A percentile compares a stretch with the other conserved stretches of the same genome.
These are phyloP conservation scores for Penicillium steckii DNA, from an alignment of 495 filamentous ascomycete genomes.

Conservation along the genomic window DNA sequence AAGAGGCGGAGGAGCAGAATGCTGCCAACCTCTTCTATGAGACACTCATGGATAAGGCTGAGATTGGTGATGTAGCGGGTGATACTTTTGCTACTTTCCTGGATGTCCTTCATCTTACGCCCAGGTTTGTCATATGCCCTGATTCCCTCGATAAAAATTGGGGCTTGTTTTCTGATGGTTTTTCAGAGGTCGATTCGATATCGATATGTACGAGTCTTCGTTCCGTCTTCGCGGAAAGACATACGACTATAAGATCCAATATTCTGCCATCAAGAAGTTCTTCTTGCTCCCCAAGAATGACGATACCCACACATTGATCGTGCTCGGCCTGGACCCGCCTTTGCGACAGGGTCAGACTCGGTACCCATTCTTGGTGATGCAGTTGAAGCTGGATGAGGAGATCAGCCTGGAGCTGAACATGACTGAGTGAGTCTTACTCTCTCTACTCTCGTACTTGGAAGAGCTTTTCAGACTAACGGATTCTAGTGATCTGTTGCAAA, in stretches of 20 bases:
- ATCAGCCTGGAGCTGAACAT: slow-evolving; percentile 96
- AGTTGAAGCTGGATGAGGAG: slow-evolving; percentile 97
- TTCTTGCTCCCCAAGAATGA: slow-evolving; percentile 97
- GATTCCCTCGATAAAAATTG: no score
- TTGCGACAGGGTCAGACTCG: slow-evolving; percentile 96
- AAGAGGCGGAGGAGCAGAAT: slow-evolving; percentile 81
- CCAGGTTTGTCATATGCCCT: slow-evolving; percentile 58
- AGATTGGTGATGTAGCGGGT: slow-evolving; percentile 97
- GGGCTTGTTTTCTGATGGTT: slow-evolving; percentile 26
- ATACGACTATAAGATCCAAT: slow-evolving; percentile 99
- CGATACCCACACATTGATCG: slow-evolving; percentile 91
- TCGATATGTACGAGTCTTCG: slow-evolving; percentile 98
- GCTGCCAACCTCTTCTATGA: slow-evolving; percentile 96
- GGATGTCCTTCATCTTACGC: slow-evolving; percentile 95
- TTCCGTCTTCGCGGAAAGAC: slow-evolving; percentile 98
- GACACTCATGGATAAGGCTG: slow-evolving; percentile 96
- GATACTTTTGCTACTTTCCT: slow-evolving; percentile 97
- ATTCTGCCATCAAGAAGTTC: slow-evolving; percentile 96
- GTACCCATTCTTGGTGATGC: slow-evolving; percentile 99
- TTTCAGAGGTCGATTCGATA: slow-evolving; percentile 93
- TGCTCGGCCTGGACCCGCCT: slow-evolving; percentile 92
- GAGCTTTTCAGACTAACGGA: neutral
- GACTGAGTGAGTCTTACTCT: slow-evolving; percentile 83
- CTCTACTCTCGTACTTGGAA: no score
- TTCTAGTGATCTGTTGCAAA: slow-evolving; percentile 60